Evolutionary conservation across 108 stramenopile species (phyloP), one percentile per base, ranked within the genome.

Genomic region (Fragilariopsis cylindrus): DNA sequence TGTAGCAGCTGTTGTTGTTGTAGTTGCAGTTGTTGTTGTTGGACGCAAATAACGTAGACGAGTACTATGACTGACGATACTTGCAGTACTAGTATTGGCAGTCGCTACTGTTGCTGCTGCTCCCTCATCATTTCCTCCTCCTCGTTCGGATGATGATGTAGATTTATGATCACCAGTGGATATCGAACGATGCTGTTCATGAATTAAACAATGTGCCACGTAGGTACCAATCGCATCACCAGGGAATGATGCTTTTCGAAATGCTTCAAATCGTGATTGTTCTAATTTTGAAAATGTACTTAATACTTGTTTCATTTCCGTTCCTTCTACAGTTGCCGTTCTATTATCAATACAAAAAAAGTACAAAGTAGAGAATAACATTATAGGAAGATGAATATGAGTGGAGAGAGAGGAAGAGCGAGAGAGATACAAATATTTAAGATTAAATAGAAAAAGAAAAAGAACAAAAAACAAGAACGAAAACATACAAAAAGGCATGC

Each of bases 251-350:
- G 79, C 65, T 6, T 76, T 74, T 47, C 81, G 75, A 74, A 82
- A 87, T 16, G 86, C 86, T 69, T 87, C 83, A 69, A 84, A 87
- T 4, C 86, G 78, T 2, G 76, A 75, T 44, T 84, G 81, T 65
- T 87, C 86, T 46, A 82, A 13, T 13, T 64, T 48, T 11, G 65
- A 75, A 66, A 87, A 82, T 3, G 86, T 87, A 9, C 74, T 76
- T 11, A 81, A 58, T 3, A 84, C 79, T 64, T 82, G 83, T 44
- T 79, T 69, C 83, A 87, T 83, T 18, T 71, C 65, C 56, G 76
- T 74, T 7, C 86, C 86, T 65, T 87, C 83, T 0, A 73, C 70
- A n/a, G 83, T 84, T 18, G 86, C 77, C 5, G 86, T 87, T 58
- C 83, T 87, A 53, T 21, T n/a, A n/a, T n/a, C n/a, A n/a, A n/a